These are phyloP conservation scores for Picea glauca DNA, from an alignment of 75 land plant species.

Conservation along the genomic window DNA sequence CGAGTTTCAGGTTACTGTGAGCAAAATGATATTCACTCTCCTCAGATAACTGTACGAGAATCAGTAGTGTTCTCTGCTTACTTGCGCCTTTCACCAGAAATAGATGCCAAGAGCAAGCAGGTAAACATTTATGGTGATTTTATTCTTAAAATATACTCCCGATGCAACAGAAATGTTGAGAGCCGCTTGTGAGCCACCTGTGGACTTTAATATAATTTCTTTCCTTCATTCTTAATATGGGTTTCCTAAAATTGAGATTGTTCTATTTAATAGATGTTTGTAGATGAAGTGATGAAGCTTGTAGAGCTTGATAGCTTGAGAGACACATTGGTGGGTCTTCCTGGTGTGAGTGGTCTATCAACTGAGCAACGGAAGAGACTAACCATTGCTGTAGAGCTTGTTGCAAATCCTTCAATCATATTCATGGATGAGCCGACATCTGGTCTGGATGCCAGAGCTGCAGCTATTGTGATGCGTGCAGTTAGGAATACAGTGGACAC, in stretches of 20 bases:
- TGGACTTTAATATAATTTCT: background rate
- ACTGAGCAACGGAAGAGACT: conserved; percentile 40
- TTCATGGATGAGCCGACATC: conserved; percentile 49
- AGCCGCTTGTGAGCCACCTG: background rate
- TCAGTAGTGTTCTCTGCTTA: conserved; percentile 16
- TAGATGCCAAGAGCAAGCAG: conserved; percentile 9
- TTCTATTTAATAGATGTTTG: conserved; percentile 20
- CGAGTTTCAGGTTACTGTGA: conserved; percentile 20
- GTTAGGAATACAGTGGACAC: conserved; percentile 38
- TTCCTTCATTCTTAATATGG: no score
- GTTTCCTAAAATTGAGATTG: no score
- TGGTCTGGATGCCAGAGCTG: conserved; percentile 33
- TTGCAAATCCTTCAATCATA: conserved; percentile 40
- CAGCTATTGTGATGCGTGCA: conserved; percentile 25
- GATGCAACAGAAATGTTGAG: background rate
- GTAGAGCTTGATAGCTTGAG: conserved; percentile 24
- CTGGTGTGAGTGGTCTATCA: conserved; percentile 28
- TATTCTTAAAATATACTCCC: no score
- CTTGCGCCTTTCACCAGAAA: conserved; percentile 12
- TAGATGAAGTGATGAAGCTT: conserved; percentile 36
- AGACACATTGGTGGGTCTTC: conserved; percentile 30
- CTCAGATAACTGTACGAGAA: conserved; percentile 14
- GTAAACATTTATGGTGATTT: background rate
- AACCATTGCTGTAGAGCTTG: conserved; percentile 35
- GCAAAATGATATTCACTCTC: conserved; percentile 22